A percentile compares a stretch with the other conserved stretches of the same genome.
phyloP scores from a whole-genome alignment of 1,284 basidiomycete species.

The Erythrobasidium hasegawianum region DNA sequence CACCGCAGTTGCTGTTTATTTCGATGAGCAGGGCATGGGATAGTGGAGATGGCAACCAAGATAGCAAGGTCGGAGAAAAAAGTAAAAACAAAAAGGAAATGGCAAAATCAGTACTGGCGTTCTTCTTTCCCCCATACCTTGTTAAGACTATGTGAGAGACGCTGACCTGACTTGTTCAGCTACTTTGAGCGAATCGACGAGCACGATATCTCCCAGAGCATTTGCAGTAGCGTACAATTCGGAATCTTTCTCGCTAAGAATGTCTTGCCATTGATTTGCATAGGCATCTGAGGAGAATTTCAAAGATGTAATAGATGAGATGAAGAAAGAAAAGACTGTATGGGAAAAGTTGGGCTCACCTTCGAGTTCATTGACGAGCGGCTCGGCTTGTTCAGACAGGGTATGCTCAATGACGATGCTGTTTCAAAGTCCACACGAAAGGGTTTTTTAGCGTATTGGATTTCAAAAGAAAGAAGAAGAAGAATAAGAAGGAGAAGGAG shows the following conservation, averaged over 20 bases:
- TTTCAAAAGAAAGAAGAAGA: neutral
- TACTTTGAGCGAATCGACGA: neutral
- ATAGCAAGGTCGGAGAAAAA: too few relatives aligned
- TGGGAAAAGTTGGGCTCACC: too few relatives aligned
- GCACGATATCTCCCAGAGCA: neutral
- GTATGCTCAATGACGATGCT: slow-evolving; percentile 8
- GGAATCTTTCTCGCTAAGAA: neutral
- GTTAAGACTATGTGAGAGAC: neutral
- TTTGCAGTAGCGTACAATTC: neutral
- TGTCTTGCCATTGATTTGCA: neutral
- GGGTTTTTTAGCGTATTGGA: too few relatives aligned
- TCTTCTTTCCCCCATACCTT: too few relatives aligned
- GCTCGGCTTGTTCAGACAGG: slow-evolving; percentile 17
- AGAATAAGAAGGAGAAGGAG: neutral
- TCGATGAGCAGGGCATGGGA: too few relatives aligned
- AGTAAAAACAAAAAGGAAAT: neutral
- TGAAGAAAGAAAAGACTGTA: too few relatives aligned
- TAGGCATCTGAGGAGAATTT: neutral
- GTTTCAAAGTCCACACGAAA: too few relatives aligned
- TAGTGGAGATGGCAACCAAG: too few relatives aligned
- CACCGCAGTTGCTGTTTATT: neutral
- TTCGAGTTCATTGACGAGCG: slow-evolving; percentile 11
- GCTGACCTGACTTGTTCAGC: neutral
- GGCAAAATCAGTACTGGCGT: neutral
- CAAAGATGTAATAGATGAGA: too few relatives aligned